A percentile compares a stretch with the other conserved stretches of the same genome.
These are phyloP conservation scores for Ambrosiella cleistominuta DNA, from an alignment of 2,329 filamentous ascomycete genomes.

Conservation along the genomic window DNA sequence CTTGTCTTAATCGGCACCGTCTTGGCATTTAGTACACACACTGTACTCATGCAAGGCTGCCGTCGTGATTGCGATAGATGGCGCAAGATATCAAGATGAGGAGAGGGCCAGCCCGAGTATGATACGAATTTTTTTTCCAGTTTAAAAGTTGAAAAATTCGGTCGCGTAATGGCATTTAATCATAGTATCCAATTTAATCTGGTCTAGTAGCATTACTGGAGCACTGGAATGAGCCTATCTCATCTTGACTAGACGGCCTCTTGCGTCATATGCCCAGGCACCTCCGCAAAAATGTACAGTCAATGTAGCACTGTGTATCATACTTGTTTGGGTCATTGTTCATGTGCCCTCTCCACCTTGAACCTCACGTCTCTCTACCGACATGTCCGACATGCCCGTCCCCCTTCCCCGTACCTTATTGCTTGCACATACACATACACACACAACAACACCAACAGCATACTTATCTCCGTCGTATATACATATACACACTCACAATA, in stretches of 20 bases:
- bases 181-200: neutral
- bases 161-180: neutral
- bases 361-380: neutral
- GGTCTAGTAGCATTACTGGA: too few species aligned
- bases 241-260: neutral
- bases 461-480: too few species aligned
- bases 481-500: too few species aligned
- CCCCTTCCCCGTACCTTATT: neutral
- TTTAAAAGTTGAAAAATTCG: neutral
- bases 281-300: neutral
- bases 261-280: neutral
- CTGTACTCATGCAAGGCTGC: neutral
- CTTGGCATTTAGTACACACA: neutral
- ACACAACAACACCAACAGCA: neutral
- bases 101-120: neutral
- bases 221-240: too few species aligned
- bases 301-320: neutral
- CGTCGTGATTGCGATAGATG: neutral
- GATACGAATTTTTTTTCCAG: neutral
- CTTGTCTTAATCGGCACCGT: neutral
- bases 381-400: neutral
- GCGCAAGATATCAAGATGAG: neutral
- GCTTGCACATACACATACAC: neutral
- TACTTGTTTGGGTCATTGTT: neutral
- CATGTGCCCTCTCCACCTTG: neutral